Evolutionary conservation across 768 basidiomycete genomes (phyloP), one percentile per base, ranked within the genome.

Genomic region (Suillus alpinus): DNA sequence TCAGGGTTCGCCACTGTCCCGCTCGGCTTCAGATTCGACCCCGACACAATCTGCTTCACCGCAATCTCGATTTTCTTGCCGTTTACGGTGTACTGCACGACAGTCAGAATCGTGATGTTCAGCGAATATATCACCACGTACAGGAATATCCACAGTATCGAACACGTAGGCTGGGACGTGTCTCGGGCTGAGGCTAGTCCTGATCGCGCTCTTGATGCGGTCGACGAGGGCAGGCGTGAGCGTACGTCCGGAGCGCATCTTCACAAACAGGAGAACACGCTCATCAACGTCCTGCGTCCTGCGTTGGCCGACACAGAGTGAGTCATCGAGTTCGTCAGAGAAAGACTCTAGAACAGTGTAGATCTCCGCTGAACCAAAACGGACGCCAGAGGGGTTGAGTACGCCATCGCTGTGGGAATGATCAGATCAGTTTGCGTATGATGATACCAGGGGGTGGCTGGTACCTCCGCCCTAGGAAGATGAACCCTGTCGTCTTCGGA

Each of bases 301-400:
- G 60, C 85, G 77, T 73, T 89, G 86, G 2, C 91, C 91, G 6
- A 94, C 81, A 53, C 91, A 92, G 9, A 94, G 76, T 8, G 81
- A 82, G 66, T 94, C 91, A 57, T 89, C 86, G 20, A 93, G 67
- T 12, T 69, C 73, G 16, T 72, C 66, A 0, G 80, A 74, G 60
- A 90, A 87, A 56, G 80, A 75, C 44, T 87, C 83, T 60, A 92
- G 73, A 10, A 90, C 83, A 6, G 83, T 77, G 65, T 93, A 94
- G n/a, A 93, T 89, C 71, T 94, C 92, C 7, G 81, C 86, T 1
- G 89, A 90, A 41, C 91, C 91, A 67, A 94, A 94, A 3, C 92
- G 84, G 56, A 93, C 86, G 5, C 91, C 91, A 34, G 85, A 86
- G 4, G 91, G 91, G 63, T 93, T 93, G 34, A 89, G 77, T 16